Base-by-base conservation (phyloP, 2,329 filamentous ascomycete species). In the Pestalotiopsis sp. region DNA sequence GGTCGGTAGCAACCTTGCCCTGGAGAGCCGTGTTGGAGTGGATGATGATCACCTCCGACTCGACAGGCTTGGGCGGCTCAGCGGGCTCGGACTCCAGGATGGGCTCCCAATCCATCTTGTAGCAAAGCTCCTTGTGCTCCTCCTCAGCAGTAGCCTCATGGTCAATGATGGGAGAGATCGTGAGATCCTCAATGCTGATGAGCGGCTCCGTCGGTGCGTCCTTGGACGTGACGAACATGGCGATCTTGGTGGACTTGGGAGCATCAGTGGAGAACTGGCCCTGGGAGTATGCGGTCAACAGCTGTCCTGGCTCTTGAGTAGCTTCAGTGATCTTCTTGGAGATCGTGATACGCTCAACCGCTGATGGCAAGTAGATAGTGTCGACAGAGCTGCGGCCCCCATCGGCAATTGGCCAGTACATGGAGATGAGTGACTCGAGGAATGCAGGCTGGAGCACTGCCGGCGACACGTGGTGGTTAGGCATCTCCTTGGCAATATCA, bases 61-160 rank as follows among this genome's bases (percentile, higher is more conserved):
- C 77, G 0, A 69, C 73, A 14, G 75, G 71, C 1, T 73, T 68
- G 0, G 62, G 64, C 13, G 69, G 68, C 66, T 68, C 60, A 70
- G 68, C 14, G 1, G 72, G 68, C 13, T 80, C 64, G 0, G 75
- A 73, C 39, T 79, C 75, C 1, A 79, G 73, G n/a, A 83, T 70
- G 3, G 77, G 80, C 60, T 84, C 82, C 83, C 83, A 85, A n/a
- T 82, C 77, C 14, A 83, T 66, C 72, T 82, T 84, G 75, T 82
- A 85, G 73, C 83, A 85, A 1, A 85, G 77, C 71, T 84, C 80
- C 2, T 81, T 77, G n/a, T 80, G 73, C 1, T 67, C 71, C 17
- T 78, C 77, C 9, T 79, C 77, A 1, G 73, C 70, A 45, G 72
- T 72, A 1, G 72, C 70, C 3, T 77, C 77, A 2, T 76, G 77